Base-by-base conservation (phyloP, 2,329 filamentous ascomycete species). In the Thelonectria blattea region DNA sequence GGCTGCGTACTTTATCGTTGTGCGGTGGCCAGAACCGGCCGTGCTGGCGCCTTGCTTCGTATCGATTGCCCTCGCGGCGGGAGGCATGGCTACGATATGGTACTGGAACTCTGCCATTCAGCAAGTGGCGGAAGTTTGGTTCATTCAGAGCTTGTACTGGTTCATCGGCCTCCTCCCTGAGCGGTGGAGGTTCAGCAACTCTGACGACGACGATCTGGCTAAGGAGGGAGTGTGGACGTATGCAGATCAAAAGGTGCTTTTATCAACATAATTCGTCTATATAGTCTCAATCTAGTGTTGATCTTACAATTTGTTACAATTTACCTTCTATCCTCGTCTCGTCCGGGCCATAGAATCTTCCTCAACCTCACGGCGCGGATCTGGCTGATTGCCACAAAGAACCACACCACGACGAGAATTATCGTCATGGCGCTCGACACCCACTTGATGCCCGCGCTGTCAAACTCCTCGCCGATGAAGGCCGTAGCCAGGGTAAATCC, bases 1-100 rank as follows among this genome's bases (percentile, higher is more conserved):
- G 1, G 68, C 71, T 1, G 18, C 72, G 4, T 73, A 72, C 55
- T 73, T 72, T 32, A 69, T 73, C 53, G 51, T 73, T 30, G 69
- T 66, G 14, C 54, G 68, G 10, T 73, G 71, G 71, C 69, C 69
- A 3, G 69, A 73, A 12, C 58, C 60, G 10, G 58, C 56, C 1
- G 69, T 72, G 11, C 49, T 73, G 22, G 61, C 60, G 2, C 68
- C 71, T 8, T 72, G 71, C 55, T 73, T 73, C 17, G 20, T 71
- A 0, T 56, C 61, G 1, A 32, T 73, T 9, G 51, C 52, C 0
- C 1, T 71, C 2, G 58, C 70, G 0, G 62, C 39, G 0, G 18
- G 43, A 0, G 66, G 70, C 1, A 56, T 63, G 34, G 54, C 43
- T 5, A 20, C 24, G 12, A 15, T 61, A 0, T 69, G 56, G 18